Evolutionary conservation across 768 basidiomycete genomes (phyloP), one percentile per base, ranked within the genome.

Genomic region (Pseudohyphozyma bogoriensis): DNA sequence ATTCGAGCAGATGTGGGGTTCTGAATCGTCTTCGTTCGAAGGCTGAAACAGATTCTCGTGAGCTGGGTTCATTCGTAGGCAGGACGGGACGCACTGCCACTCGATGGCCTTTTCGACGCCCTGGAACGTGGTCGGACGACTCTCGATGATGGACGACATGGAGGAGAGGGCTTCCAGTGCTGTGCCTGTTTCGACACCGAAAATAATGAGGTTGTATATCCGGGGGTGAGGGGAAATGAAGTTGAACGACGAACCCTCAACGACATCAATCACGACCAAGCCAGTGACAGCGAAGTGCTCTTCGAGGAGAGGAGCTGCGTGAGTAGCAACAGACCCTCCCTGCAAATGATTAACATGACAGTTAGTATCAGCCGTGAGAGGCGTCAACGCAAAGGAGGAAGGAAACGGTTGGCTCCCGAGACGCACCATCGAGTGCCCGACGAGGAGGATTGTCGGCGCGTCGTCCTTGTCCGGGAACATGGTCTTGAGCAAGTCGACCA

Each of bases 101-200:
- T 88, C 84, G 44, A 99, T 83, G 0, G 86, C 91, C 55, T 86
- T 85, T 71, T 92, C 86, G 11, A 85, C 75, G 46, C 81, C 86
- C 55, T 82, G 80, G 72, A 97, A 99, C 0, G 85, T 85, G 51
- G 83, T 84, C 10, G 93, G 95, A 15, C 91, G 82, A 31, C 84
- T 81, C 59, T 86, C 85, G 33, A 99, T 79, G 37, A 97, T 81
- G 44, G 79, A 82, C 61, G 87, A 83, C 95, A 99, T 99, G 67
- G 87, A 82, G 0, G 89, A 88, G 16, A 99, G 79, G 1, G 91
- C 89, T 47, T 96, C 95, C 33, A 96, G 77, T 0, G 95, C 92
- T 29, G 90, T 87, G 16, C 92, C 90, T 90, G 70, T 18, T 20
- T 32, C 16, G 20, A 16, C 11, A 3, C n/a, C n/a, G n/a, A n/a